Percentiles rank a stretch among this genome's conserved stretches.
These are phyloP conservation scores for Colletotrichum sublineola DNA, from an alignment of 2,329 filamentous ascomycete species.

Conservation along the genomic window DNA sequence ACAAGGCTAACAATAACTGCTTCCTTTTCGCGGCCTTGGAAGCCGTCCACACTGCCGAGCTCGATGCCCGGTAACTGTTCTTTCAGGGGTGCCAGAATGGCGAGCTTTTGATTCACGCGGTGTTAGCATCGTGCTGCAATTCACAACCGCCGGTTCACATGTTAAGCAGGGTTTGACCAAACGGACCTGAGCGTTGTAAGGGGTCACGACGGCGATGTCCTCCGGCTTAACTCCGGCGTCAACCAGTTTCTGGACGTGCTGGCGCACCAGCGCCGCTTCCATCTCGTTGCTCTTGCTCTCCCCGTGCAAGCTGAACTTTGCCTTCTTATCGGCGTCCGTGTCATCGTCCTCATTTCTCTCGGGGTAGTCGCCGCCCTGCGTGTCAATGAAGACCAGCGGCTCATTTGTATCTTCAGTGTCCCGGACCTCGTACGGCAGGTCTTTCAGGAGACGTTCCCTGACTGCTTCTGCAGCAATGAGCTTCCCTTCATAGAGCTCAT, in stretches of 20 bases:
- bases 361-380: conserved; percentile 91
- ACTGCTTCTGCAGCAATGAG: conserved; percentile 86
- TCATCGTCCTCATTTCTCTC: conserved; percentile 85
- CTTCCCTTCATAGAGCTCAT: conserved; percentile 86
- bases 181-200: conserved; percentile 90
- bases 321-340: conserved; percentile 58
- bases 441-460: conserved; percentile 78
- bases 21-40: conserved; percentile 97
- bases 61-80: conserved; percentile 87
- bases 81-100: conserved; percentile 83
- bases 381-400: conserved; percentile 94
- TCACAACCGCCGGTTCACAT: not conserved
- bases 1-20: conserved; percentile 95
- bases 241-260: conserved; percentile 83
- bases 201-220: conserved; percentile 94
- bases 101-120: conserved; percentile 66
- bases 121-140: conserved; percentile 42
- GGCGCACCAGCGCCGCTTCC: conserved; percentile 84
- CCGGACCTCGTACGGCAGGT: conserved; percentile 81
- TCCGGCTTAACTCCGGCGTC: conserved; percentile 82
- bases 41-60: conserved; percentile 96
- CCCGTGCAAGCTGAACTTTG: conserved; percentile 59
- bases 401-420: conserved; percentile 89
- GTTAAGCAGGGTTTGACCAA: not conserved
- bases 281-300: conserved; percentile 91